These are phyloP conservation scores for Cardamine resedifolia DNA, from an alignment of 345 rosid genomes.

Conservation along the genomic window DNA sequence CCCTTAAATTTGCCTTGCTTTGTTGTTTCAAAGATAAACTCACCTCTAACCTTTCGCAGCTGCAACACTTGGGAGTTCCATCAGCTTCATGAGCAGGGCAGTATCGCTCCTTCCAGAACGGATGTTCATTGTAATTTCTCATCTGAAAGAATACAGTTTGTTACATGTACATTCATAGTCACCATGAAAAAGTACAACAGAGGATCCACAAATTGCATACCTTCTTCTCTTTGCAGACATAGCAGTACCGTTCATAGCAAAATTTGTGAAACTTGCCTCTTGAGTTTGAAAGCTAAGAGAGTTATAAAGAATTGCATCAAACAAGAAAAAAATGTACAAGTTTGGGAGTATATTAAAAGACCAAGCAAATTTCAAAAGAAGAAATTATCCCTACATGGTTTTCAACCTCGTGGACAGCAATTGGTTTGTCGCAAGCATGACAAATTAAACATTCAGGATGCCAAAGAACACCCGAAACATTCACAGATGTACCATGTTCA, in stretches of 20 bases:
- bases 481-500: conserved; percentile 61
- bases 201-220: not conserved
- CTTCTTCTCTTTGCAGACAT: conserved; percentile 29
- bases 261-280: conserved; percentile 35
- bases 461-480: conserved; percentile 63
- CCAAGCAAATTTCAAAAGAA: not conserved
- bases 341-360: not conserved
- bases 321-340: not conserved
- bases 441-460: conserved; percentile 74
- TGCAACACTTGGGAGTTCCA: conserved; percentile 63
- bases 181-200: not conserved
- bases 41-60: conserved; percentile 32
- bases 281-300: conserved; percentile 32
- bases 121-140: conserved; percentile 41
- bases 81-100: conserved; percentile 77
- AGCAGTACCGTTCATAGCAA: conserved; percentile 27
- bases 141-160: conserved; percentile 56
- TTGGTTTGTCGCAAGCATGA: conserved; percentile 55
- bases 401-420: conserved; percentile 61
- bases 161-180: conserved; percentile 26
- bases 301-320: not conserved
- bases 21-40: conserved; percentile 17
- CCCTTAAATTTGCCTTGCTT: not conserved
- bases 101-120: conserved; percentile 59
- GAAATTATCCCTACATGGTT: conserved; percentile 12